Evolutionary conservation across 2,329 filamentous ascomycete species (phyloP).

Genomic region (Fusarium sp.): DNA sequence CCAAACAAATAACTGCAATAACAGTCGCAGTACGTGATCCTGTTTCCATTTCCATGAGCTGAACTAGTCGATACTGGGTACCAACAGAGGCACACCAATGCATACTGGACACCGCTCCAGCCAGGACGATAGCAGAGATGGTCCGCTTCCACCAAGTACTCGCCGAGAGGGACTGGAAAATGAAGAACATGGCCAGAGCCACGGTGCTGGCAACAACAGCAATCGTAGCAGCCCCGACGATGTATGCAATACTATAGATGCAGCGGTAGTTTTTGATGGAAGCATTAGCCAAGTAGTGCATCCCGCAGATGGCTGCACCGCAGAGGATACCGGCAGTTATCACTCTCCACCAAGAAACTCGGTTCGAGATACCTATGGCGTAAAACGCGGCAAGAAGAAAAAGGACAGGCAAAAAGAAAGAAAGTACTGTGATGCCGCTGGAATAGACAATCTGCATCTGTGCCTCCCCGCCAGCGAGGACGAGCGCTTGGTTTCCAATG

Average conservation of each 20-base stretch:
- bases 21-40: slow-evolving; percentile 72
- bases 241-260: slow-evolving; percentile 68
- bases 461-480: not conserved
- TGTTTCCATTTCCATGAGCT: slow-evolving; percentile 52
- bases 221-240: slow-evolving; percentile 78
- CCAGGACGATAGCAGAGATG: slow-evolving; percentile 76
- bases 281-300: slow-evolving; percentile 88
- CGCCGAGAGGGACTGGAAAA: slow-evolving; percentile 80
- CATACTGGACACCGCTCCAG: slow-evolving; percentile 86
- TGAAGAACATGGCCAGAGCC: slow-evolving; percentile 82
- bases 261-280: slow-evolving; percentile 85
- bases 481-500: slow-evolving; percentile 22
- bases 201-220: slow-evolving; percentile 78
- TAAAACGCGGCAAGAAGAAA: slow-evolving; percentile 82
- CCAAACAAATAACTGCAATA: slow-evolving; percentile 80
- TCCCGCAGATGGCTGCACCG: slow-evolving; percentile 81
- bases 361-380: slow-evolving; percentile 72
- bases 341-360: slow-evolving; percentile 70
- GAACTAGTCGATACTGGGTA: slow-evolving; percentile 73
- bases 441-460: slow-evolving; percentile 24
- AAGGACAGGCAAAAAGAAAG: slow-evolving; percentile 60
- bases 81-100: slow-evolving; percentile 85
- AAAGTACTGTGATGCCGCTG: slow-evolving; percentile 11
- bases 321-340: slow-evolving; percentile 75
- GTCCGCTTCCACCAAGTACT: slow-evolving; percentile 81